Evolutionary conservation across 495 filamentous ascomycete genomes (phyloP), one percentile per base, ranked within the genome.

Genomic region (Hyaloscypha finlandica): DNA sequence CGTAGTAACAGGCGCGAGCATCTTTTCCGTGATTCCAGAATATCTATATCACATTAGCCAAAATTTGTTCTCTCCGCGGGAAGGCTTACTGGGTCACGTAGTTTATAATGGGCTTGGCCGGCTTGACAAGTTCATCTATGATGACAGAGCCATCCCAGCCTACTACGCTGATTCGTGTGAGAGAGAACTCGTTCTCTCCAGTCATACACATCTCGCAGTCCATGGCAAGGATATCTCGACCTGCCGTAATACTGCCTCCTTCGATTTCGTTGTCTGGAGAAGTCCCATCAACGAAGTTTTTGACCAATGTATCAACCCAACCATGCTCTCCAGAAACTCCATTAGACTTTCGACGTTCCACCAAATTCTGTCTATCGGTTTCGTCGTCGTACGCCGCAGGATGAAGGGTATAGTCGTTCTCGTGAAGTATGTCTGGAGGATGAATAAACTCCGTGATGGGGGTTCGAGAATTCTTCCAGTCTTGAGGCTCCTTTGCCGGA

Each of bases 201-300:
- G 93, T 94, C 74, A 89, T 84, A 72, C 93, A 97, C 95, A 99
- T 99, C 75, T 99, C 95, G 75, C 95, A 99, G 71, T 99, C 95
- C 59, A 99, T 82, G 11, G 92, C 88, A 29, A 95, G 77, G 8
- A 98, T 79, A n/a, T 89, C 86, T 51, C 91, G 86, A 22, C 94
- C 96, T 14, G 86, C 92, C 2, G 93, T 95, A 62, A 97, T 80
- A 73, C 91, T 92, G 19, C 92, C 95, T 68, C 87, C 76, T 75
- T 95, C 83, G 52, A 96, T 88, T 59, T 94, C 86, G 6, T 77
- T 73, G 29, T 91, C 89, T 0, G 88, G 86, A 0, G 89, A 81
- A 55, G 84, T 75, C 0, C 87, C 90, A n/a, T 89, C 89, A 56
- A 89, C 87, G 20, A 90, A 75, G 12, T 72, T 82, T 14, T 83